Conservation (phyloP, 169 alveolate species). For the Besnoitia besnoiti region DNA sequence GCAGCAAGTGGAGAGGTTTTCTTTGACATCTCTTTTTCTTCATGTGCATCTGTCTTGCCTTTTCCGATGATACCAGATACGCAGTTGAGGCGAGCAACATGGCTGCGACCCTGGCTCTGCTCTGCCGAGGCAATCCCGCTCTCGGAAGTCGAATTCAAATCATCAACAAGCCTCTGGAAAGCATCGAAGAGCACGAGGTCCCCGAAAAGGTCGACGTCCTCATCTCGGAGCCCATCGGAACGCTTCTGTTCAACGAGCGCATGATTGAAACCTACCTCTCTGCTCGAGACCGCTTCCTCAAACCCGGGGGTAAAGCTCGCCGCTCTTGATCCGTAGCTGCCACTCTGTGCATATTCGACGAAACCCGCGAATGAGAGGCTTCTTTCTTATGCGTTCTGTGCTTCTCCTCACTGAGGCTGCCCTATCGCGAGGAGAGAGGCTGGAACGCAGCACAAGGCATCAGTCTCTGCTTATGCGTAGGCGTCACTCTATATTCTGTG, state of each 20-base stretch:
- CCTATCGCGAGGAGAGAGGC: too few relatives aligned
- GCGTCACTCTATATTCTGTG: too few relatives aligned
- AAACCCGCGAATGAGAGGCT: not conserved
- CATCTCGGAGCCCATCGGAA: slow-evolving; percentile 76
- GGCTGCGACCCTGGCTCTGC: slow-evolving; percentile 19
- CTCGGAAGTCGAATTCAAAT: not conserved
- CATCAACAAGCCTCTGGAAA: not conserved
- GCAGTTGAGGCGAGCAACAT: slow-evolving; percentile 68
- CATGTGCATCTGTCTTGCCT: not conserved
- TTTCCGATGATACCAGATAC: slow-evolving; percentile 22
- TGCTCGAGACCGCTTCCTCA: slow-evolving; percentile 72
- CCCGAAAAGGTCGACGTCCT: slow-evolving; percentile 67
- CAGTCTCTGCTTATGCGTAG: too few relatives aligned
- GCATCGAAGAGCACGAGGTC: not conserved
- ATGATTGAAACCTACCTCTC: slow-evolving; percentile 75
- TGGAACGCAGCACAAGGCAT: too few relatives aligned
- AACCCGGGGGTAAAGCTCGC: slow-evolving; percentile 69
- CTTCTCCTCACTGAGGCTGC: too few relatives aligned
- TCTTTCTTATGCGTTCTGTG: too few relatives aligned
- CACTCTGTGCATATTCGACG: not conserved
- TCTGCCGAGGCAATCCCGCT: slow-evolving; percentile 29
- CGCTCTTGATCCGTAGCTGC: not conserved
- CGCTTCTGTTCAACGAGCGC: slow-evolving; percentile 74
- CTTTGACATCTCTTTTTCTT: not conserved
- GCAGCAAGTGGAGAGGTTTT: too few relatives aligned